A percentile compares a stretch with the other conserved stretches of the same genome.
Conservation (phyloP, 805 yeast species). For the Candida methanosorbosa region DNA sequence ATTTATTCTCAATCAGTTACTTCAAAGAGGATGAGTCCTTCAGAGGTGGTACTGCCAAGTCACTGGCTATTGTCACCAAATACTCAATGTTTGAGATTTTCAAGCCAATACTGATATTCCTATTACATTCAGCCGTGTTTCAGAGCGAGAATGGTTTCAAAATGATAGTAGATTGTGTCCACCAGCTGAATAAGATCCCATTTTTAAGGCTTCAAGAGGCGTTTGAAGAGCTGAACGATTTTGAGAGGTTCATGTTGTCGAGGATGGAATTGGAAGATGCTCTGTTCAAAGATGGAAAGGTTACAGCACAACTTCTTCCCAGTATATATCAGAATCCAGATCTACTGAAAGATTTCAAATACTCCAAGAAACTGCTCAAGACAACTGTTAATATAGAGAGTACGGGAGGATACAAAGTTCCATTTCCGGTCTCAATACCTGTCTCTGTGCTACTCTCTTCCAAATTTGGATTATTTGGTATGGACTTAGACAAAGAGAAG, state of each 20-base stretch:
- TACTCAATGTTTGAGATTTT: conserved; percentile 37
- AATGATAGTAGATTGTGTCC: conserved; percentile 1
- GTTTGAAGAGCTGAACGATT: conserved; percentile 4
- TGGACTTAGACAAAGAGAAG: conserved; percentile 21
- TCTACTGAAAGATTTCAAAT: neutral
- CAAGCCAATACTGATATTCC: conserved; percentile 37
- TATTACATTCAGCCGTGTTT: conserved; percentile 27
- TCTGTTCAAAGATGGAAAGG: neutral
- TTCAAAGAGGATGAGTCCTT: conserved; percentile 20
- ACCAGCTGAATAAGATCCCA: conserved; percentile 1
- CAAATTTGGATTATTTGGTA: conserved; percentile 18
- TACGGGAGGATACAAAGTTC: conserved; percentile 12
- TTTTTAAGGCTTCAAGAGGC: neutral
- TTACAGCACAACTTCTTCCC: neutral
- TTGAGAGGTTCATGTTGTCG: conserved; percentile 13
- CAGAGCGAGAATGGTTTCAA: neutral
- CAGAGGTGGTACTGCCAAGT: conserved; percentile 35
- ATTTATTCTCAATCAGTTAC: conserved; percentile 20
- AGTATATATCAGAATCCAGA: neutral
- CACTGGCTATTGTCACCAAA: conserved; percentile 37
- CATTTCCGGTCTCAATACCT: conserved; percentile 21
- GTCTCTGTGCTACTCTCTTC: conserved; percentile 18
- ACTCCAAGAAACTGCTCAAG: conserved; percentile 7
- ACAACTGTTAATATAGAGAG: conserved; percentile 9
- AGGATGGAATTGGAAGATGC: conserved; percentile 5